Evolutionary conservation across 345 rosid genomes (phyloP), one percentile per base, ranked within the genome.

Genomic region (Heritiera littoralis): DNA sequence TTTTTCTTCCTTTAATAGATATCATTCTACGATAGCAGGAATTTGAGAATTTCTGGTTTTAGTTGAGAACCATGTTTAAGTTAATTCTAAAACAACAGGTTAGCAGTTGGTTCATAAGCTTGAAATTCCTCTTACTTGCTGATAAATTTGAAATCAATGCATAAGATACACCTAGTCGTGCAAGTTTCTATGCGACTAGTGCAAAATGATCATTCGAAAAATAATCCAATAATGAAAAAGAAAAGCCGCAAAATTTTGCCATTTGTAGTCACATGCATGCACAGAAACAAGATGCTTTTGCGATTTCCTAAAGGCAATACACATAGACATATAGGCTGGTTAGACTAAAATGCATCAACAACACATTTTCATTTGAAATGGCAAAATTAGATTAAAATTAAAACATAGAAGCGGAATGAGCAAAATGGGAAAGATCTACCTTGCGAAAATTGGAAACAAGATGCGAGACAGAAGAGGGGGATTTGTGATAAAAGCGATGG

Each of bases 381-480:
- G 1, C 4, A 54, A 54, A 72, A 72, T 43, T 43, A 51, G 23
- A 32, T 35, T 15, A 72, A 43, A 43, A 32, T 17, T 15, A 72
- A 43, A 43, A 43, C 8, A 28, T 30, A 52, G 28, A 51, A 35
- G 2, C 2, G n/a, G 45, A 72, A 9, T 9, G 12, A 18, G 17
- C 15, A 17, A 54, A 72, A 32, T 9, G 14, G 14, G 0, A 32
- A 30, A 28, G 23, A 60, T 11, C 30, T 35, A 89, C 95, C 92
- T 94, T 94, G 72, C 99, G 90, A 79, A 96, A 96, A 86, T 92
- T 94, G 61, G 99, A 89, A 52, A 90, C 35, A 65, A 96, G 90
- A 83, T 96, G 99, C 2, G 92, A 88, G 30, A 96, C 98, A 0
- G 99, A 91, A 58, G 97, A 89, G 0, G 98, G 97, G 46, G 99